phyloP scores from a whole-genome alignment of 257 asterid genomes.

The Lycium ferocissimum region DNA sequence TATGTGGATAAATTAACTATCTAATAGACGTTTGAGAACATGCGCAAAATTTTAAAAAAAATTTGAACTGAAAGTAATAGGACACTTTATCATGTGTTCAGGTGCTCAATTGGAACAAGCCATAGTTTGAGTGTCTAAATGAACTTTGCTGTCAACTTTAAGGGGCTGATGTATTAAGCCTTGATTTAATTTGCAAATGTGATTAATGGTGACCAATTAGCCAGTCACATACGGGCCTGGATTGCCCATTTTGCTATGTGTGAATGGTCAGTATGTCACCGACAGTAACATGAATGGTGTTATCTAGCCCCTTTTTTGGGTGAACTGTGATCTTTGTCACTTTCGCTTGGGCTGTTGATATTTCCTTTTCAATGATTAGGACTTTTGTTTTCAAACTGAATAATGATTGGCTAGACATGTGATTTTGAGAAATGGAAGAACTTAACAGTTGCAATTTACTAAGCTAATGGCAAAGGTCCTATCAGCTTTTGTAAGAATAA shows the following conservation, averaged over 20 bases:
- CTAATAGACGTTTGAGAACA: too few relatives aligned
- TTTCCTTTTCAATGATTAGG: conserved; percentile 4
- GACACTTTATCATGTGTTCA: too few relatives aligned
- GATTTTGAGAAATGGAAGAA: not conserved
- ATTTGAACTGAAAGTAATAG: too few relatives aligned
- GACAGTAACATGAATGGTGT: conserved; percentile 41
- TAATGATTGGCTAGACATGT: not conserved
- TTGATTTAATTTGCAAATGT: conserved; percentile 13
- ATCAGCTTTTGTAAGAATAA: not conserved
- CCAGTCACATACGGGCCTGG: conserved; percentile 40
- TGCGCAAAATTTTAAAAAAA: too few relatives aligned
- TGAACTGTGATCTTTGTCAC: conserved; percentile 27
- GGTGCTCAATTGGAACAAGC: too few relatives aligned
- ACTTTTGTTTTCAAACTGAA: not conserved
- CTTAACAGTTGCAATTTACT: not conserved
- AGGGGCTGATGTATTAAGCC: too few relatives aligned
- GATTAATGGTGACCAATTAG: conserved; percentile 51
- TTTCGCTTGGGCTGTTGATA: conserved; percentile 40
- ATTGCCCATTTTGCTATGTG: conserved; percentile 38
- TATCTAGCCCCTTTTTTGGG: conserved; percentile 31
- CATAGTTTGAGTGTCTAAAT: too few relatives aligned
- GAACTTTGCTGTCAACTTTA: too few relatives aligned
- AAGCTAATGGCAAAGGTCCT: not conserved
- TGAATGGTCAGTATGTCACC: conserved; percentile 67
- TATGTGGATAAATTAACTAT: too few relatives aligned